Base-by-base conservation (phyloP, 2,329 filamentous ascomycete species). In the Stylonectria norvegica region DNA sequence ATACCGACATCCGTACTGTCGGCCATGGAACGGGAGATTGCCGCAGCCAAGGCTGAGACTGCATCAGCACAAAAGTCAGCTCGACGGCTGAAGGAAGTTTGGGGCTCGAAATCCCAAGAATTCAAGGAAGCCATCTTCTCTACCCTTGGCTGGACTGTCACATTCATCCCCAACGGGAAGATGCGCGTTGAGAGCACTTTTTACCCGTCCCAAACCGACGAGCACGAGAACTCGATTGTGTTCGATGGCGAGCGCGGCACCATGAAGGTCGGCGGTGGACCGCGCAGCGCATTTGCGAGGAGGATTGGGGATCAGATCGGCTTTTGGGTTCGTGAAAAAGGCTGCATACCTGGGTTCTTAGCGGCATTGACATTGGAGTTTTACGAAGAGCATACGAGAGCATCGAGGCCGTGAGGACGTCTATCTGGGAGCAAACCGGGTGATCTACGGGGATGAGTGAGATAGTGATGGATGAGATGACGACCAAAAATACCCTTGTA, bases 231-330 rank as follows among this genome's bases (percentile, higher is more conserved):
- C 52, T 81, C 76, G 42, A 83, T 85, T 45, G 81, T 95, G 0
- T 96, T 96, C 62, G 89, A 95, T 64, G 89, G 89, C 36, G 89
- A 96, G 68, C 83, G 86, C 42, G 93, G 91, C 6, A 96, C 90
- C 1, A 98, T 98, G 93, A 98, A 98, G 74, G 86, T 98, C 42
- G 87, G 85, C 22, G 93, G 93, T 2, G 93, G 93, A 0, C 87
- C 89, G 2, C 79, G 86, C 59, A 94, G 88, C 59, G 75, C 81
- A 10, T 98, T 98, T 65, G 93, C 90, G 2, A 70, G 79, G 40
- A 84, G 89, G 64, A 95, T 98, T 48, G 78, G 78, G 50, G 85
- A 88, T 57, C 79, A 90, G 62, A 91, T 96, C 58, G 85, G 89
- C 50, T 97, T 95, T 64, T 98, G 93, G 91, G 91, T 97, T 1